A percentile compares a stretch with the other conserved stretches of the same genome.
These are phyloP conservation scores for Paraphaeosphaeria minitans DNA, from an alignment of 2,329 filamentous ascomycete species.

Conservation along the genomic window DNA sequence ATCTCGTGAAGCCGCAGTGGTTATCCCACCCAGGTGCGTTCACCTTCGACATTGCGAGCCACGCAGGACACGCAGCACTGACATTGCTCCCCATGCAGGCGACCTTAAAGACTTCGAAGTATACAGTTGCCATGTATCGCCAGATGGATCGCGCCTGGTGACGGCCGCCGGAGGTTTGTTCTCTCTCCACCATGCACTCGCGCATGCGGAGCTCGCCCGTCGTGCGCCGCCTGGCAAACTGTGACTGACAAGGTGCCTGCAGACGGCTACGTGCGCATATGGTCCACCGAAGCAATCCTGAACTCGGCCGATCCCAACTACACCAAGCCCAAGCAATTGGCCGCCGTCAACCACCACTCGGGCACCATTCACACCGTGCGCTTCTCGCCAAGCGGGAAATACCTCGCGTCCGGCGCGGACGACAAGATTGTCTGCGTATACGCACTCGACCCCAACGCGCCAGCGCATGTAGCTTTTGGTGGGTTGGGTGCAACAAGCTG, in stretches of 20 bases:
- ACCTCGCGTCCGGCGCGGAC: slow-evolving; percentile 94
- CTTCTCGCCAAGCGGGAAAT: slow-evolving; percentile 93
- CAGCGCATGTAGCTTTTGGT: slow-evolving; percentile 79
- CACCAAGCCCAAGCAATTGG: slow-evolving; percentile 85
- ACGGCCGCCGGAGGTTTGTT: slow-evolving; percentile 86
- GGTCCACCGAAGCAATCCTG: slow-evolving; percentile 94
- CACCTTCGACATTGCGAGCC: slow-evolving; percentile 13
- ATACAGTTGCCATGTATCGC: slow-evolving; percentile 96
- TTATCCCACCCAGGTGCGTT: slow-evolving; percentile 83
- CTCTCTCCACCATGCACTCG: slow-evolving; percentile 19
- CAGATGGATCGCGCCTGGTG: slow-evolving; percentile 87
- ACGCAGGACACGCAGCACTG: not conserved
- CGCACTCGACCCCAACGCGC: slow-evolving; percentile 80
- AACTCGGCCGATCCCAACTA: slow-evolving; percentile 75
- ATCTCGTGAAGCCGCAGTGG: slow-evolving; percentile 91
- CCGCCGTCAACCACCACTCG: slow-evolving; percentile 97
- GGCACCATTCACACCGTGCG: slow-evolving; percentile 96
- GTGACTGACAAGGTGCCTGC: slow-evolving; percentile 23
- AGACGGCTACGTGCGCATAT: slow-evolving; percentile 97
- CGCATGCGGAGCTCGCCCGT: slow-evolving; percentile 20
- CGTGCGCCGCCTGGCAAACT: slow-evolving; percentile 22
- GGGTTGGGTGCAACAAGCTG: slow-evolving; percentile 41
- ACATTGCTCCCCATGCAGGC: slow-evolving; percentile 56
- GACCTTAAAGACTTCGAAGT: slow-evolving; percentile 99
- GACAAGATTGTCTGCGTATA: slow-evolving; percentile 99